Evolutionary conservation across 805 yeast genomes (phyloP).

Genomic region (Aciculoconidium aculeatum): DNA sequence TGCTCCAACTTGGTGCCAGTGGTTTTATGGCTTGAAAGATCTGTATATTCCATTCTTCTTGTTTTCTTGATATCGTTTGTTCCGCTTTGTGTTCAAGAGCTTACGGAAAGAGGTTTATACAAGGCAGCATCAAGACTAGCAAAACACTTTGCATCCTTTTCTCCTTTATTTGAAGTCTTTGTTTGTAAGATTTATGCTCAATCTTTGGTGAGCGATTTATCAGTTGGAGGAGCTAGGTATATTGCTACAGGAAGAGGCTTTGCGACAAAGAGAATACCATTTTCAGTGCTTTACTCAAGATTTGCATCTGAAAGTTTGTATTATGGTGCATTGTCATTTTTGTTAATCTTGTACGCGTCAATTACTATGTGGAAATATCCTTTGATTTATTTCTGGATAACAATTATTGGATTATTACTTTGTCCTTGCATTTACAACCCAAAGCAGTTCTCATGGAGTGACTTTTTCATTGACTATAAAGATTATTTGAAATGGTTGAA

Average conservation of each 20-base stretch:
- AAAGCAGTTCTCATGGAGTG: constrained; percentile 64
- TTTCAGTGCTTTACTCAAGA: constrained; percentile 58
- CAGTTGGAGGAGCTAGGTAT: constrained; percentile 77
- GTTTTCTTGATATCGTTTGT: constrained; percentile 71
- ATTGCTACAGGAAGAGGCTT: constrained; percentile 81
- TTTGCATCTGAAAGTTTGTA: constrained; percentile 62
- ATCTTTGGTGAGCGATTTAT: constrained; percentile 59
- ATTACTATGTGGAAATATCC: constrained; percentile 57
- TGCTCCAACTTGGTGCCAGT: constrained; percentile 67
- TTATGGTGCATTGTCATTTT: constrained; percentile 50
- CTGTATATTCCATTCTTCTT: constrained; percentile 65
- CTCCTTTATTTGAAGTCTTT: constrained; percentile 76
- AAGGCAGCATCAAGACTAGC: constrained; percentile 56
- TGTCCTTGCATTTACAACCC: constrained; percentile 77
- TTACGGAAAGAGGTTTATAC: constrained; percentile 72
- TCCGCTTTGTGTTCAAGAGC: constrained; percentile 72
- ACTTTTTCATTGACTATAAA: constrained; percentile 65
- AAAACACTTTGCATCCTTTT: constrained; percentile 63
- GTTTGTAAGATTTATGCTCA: constrained; percentile 73
- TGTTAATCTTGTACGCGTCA: constrained; percentile 52
- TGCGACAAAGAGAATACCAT: constrained; percentile 68
- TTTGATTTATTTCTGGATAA: constrained; percentile 66
- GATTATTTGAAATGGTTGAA: constrained; percentile 47
- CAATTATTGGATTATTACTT: constrained; percentile 56
- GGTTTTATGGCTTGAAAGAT: constrained; percentile 69